These are phyloP conservation scores for Linaria vulgaris DNA, from an alignment of 257 asterid genomes.

Conservation along the genomic window DNA sequence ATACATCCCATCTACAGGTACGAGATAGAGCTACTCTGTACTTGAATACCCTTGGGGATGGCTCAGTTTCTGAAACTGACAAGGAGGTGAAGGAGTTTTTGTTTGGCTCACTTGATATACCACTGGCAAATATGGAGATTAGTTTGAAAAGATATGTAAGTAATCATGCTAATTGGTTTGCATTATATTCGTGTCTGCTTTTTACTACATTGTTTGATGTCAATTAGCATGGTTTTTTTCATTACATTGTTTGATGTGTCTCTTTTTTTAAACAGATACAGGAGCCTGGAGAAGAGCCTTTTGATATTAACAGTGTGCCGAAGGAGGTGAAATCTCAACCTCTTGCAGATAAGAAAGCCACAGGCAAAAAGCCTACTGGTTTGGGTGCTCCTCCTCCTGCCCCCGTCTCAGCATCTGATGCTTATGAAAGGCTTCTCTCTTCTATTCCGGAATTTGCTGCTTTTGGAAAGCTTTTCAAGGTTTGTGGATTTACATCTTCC, in stretches of 20 bases:
- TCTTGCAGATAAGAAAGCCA: conserved; percentile 87
- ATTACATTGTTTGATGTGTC: neutral
- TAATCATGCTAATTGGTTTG: conserved; percentile 9
- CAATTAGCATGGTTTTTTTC: too few relatives aligned
- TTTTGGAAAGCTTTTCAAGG: conserved; percentile 98
- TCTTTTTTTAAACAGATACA: conserved; percentile 44
- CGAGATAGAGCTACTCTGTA: conserved; percentile 98
- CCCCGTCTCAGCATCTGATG: conserved; percentile 70
- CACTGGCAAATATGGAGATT: conserved; percentile 77
- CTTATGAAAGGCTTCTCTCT: conserved; percentile 73
- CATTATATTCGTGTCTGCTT: too few relatives aligned
- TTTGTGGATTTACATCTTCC: conserved; percentile 27
- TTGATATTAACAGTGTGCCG: conserved; percentile 77
- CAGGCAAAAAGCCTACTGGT: conserved; percentile 81
- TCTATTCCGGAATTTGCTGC: conserved; percentile 80
- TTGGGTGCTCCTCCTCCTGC: conserved; percentile 79
- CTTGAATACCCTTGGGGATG: conserved; percentile 94
- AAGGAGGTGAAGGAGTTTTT: conserved; percentile 79
- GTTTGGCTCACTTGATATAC: conserved; percentile 84
- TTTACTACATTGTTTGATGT: neutral
- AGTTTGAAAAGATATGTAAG: conserved; percentile 88
- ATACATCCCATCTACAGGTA: conserved; percentile 51
- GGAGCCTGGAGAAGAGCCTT: conserved; percentile 82
- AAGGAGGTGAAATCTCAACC: conserved; percentile 91
- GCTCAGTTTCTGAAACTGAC: conserved; percentile 87